phyloP scores from a whole-genome alignment of 2,329 filamentous ascomycete species.

The Colletotrichum nymphaeae region DNA sequence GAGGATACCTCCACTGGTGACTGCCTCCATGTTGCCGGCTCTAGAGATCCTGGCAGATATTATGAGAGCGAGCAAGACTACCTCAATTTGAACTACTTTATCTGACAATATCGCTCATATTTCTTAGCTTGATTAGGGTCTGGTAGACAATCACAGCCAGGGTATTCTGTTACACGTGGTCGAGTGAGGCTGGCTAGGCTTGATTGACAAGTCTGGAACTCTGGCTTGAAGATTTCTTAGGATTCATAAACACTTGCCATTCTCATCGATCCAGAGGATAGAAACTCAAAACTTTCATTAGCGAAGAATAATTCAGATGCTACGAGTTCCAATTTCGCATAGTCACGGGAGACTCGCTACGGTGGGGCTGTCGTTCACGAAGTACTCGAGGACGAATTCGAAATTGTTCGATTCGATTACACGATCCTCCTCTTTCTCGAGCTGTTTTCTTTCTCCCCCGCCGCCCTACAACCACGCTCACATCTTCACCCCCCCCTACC shows the following conservation, averaged over 20 bases:
- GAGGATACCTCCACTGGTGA: too few relatives aligned
- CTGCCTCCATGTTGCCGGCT: not conserved
- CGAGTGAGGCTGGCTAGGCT: not conserved
- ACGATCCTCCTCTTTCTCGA: not conserved
- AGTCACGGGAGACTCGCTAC: not conserved
- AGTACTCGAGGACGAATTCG: conserved; percentile 8
- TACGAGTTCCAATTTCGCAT: not conserved
- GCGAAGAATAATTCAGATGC: not conserved
- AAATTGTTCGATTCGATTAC: conserved; percentile 25
- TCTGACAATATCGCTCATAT: too few relatives aligned
- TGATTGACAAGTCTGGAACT: too few relatives aligned
- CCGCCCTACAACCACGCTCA: not conserved
- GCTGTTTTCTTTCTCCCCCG: not conserved
- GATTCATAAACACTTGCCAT: too few relatives aligned
- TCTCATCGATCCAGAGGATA: not conserved
- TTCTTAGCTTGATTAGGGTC: not conserved
- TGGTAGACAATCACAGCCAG: not conserved
- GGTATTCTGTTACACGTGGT: not conserved
- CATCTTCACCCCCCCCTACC: not conserved
- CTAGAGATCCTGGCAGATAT: not conserved
- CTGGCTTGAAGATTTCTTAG: too few relatives aligned
- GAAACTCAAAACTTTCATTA: not conserved
- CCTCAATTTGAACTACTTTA: too few relatives aligned
- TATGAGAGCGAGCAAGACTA: not conserved
- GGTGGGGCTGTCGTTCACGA: not conserved